Evolutionary conservation across 78 protist genomes (phyloP).

Genomic region (Cavenderia fasciculata): DNA sequence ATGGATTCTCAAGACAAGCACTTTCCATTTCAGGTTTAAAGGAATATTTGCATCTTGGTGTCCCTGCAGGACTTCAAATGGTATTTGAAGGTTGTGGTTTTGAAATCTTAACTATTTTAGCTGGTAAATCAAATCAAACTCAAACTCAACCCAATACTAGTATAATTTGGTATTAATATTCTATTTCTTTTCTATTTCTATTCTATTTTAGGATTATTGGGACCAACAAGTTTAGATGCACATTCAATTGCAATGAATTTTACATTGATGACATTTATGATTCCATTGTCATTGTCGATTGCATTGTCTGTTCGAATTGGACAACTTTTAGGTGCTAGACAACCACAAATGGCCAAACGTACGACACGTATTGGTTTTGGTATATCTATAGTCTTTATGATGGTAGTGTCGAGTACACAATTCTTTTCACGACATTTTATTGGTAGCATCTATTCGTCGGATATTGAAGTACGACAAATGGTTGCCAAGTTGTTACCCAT

Average conservation of each 20-base stretch:
- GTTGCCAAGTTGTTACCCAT: constrained; percentile 43
- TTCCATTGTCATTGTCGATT: constrained; percentile 48
- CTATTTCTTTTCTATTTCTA: too few species aligned
- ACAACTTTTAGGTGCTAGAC: constrained; percentile 33
- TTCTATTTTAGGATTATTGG: too few species aligned
- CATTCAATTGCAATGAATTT: constrained; percentile 67
- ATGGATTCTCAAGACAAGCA: constrained; percentile 40
- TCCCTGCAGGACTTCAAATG: constrained; percentile 69
- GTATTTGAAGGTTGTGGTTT: constrained; percentile 66
- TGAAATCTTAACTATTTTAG: constrained; percentile 34
- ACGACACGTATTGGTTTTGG: constrained; percentile 25
- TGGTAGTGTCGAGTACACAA: constrained; percentile 9
- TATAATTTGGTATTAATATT: too few species aligned
- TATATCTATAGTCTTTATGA: constrained; percentile 8
- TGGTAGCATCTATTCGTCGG: constrained; percentile 22
- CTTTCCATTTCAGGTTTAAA: constrained; percentile 1
- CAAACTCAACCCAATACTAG: too few species aligned
- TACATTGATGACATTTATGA: constrained; percentile 68
- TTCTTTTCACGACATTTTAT: background rate
- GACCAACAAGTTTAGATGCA: constrained; percentile 18
- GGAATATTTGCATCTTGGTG: constrained; percentile 23
- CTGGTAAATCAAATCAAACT: too few species aligned
- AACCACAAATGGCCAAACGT: constrained; percentile 16
- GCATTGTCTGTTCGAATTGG: constrained; percentile 70
- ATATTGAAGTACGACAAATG: constrained; percentile 5